These are phyloP conservation scores for Carex arenaria DNA, from an alignment of 202 grass and related monocot species.

Conservation along the genomic window DNA sequence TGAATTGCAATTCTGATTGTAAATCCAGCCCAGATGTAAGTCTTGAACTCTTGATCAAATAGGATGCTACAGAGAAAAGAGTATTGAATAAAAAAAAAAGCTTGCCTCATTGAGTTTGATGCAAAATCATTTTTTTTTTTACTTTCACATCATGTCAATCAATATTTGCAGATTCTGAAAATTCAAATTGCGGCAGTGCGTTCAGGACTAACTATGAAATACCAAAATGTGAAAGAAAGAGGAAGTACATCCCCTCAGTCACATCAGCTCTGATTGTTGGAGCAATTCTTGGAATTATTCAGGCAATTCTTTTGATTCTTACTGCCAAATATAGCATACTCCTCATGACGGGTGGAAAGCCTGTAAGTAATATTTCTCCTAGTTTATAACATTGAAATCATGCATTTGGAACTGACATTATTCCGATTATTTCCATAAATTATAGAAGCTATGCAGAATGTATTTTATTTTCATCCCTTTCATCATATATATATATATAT, in stretches of 20 bases:
- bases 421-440: neutral
- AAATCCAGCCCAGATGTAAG: neutral
- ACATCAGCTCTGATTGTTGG: conserved; percentile 87
- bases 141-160: neutral
- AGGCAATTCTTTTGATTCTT: conserved; percentile 67
- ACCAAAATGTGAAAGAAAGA: conserved; percentile 39
- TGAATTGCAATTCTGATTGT: conserved; percentile 2
- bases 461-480: neutral
- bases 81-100: neutral
- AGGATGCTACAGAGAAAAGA: neutral
- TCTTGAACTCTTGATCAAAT: neutral
- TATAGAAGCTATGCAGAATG: neutral
- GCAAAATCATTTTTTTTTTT: neutral
- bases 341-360: conserved; percentile 76
- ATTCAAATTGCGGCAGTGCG: conserved; percentile 31
- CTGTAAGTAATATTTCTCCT: conserved; percentile 35
- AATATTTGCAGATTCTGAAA: conserved; percentile 43
- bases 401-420: neutral
- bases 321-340: conserved; percentile 49
- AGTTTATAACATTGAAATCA: neutral
- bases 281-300: conserved; percentile 78
- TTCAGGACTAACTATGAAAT: conserved; percentile 34
- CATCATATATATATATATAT: neutral
- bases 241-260: conserved; percentile 88
- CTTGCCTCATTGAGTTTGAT: neutral